These are phyloP conservation scores for Paraconiothyrium brasiliense DNA, from an alignment of 2,329 filamentous ascomycete species.

Conservation along the genomic window DNA sequence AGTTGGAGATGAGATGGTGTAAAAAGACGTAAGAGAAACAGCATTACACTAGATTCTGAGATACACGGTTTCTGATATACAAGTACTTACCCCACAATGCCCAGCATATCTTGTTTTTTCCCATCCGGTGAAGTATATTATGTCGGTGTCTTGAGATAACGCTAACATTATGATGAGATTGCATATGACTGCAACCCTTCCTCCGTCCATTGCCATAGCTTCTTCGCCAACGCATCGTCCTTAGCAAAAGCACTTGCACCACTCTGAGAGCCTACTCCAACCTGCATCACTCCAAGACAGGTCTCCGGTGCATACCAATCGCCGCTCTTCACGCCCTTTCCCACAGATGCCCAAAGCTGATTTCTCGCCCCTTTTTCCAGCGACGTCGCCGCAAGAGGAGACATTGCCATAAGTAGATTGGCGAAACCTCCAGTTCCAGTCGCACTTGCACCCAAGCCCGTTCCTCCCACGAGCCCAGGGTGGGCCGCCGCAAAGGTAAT, in stretches of 20 bases:
- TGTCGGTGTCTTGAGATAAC: too few relatives aligned
- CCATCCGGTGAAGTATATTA: too few relatives aligned
- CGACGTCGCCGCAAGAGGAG: constrained; percentile 3
- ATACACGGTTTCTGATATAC: too few relatives aligned
- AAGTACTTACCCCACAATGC: too few relatives aligned
- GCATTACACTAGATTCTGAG: too few relatives aligned
- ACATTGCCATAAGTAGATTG: constrained; percentile 7
- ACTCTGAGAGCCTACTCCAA: not conserved
- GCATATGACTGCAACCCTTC: constrained; percentile 8
- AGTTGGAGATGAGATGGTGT: too few relatives aligned
- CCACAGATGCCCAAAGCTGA: constrained; percentile 24
- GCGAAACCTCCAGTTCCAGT: constrained; percentile 6
- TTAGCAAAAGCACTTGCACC: constrained; percentile 5
- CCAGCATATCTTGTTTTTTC: too few relatives aligned
- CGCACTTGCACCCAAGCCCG: constrained; percentile 26
- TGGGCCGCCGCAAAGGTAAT: constrained; percentile 53
- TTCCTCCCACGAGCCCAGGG: constrained; percentile 54
- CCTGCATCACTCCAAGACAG: constrained; percentile 1
- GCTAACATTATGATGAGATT: not conserved
- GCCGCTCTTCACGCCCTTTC: constrained; percentile 16
- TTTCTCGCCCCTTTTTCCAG: constrained; percentile 21
- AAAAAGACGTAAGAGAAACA: too few relatives aligned
- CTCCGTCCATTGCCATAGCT: constrained; percentile 23
- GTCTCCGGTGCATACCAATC: constrained; percentile 20
- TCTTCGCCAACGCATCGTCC: constrained; percentile 18